Percentiles rank a stretch among this genome's conserved stretches.
phyloP scores from a whole-genome alignment of 768 basidiomycete species.

The Cystofilobasidium capitatum region DNA sequence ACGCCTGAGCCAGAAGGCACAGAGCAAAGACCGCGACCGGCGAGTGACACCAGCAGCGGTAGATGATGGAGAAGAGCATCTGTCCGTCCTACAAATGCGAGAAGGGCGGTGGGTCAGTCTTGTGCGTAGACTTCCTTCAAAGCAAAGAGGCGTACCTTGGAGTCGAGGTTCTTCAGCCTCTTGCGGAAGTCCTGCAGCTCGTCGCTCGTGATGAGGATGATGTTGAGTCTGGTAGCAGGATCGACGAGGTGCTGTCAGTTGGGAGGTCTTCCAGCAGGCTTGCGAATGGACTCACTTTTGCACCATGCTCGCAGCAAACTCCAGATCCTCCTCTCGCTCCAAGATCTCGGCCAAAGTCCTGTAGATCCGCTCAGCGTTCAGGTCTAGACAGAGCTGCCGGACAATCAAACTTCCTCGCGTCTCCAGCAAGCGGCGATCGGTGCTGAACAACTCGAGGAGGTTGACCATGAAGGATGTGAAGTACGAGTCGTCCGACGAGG shows the following conservation, averaged over 20 bases:
- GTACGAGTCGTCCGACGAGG: conserved; percentile 89
- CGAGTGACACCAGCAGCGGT: conserved; percentile 98
- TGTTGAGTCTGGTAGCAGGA: conserved; percentile 50
- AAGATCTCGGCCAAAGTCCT: conserved; percentile 91
- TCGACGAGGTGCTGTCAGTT: background rate
- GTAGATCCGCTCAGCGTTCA: conserved; percentile 93
- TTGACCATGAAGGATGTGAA: conserved; percentile 95
- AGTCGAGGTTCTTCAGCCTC: conserved; percentile 83
- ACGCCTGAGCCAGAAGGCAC: conserved; percentile 92
- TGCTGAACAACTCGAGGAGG: conserved; percentile 85
- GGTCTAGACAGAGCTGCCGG: conserved; percentile 80
- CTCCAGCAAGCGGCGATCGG: conserved; percentile 79
- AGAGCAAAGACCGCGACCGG: conserved; percentile 93
- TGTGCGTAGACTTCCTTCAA: background rate
- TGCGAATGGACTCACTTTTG: conserved; percentile 50
- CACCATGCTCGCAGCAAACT: conserved; percentile 94
- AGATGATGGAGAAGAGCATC: conserved; percentile 82
- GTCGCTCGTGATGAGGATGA: conserved; percentile 90
- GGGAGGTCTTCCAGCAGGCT: background rate
- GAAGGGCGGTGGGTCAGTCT: background rate
- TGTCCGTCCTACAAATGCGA: conserved; percentile 69
- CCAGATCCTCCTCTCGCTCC: conserved; percentile 98
- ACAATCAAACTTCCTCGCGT: conserved; percentile 91
- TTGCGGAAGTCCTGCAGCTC: conserved; percentile 92
- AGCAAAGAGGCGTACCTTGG: conserved; percentile 59